Conservation (phyloP, 2,329 filamentous ascomycete genomes). For the Karstenula rhodostoma region DNA sequence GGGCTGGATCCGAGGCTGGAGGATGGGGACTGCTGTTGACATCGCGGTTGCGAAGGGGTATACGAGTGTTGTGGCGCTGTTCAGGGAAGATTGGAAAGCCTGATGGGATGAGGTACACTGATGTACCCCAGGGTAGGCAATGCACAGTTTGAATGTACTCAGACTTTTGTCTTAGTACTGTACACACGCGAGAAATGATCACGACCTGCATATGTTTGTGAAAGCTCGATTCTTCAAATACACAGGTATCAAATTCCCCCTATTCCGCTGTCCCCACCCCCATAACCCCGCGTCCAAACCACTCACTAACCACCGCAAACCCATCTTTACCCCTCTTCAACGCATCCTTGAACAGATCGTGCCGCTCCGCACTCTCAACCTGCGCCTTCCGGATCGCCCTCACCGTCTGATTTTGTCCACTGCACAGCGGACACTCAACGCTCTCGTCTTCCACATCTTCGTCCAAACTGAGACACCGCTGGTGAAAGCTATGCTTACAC, state of each 20-base stretch:
- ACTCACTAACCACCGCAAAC: conserved; percentile 91
- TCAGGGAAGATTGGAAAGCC: background rate
- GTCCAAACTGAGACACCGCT: conserved; percentile 78
- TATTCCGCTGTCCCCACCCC: conserved; percentile 51
- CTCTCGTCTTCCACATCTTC: conserved; percentile 68
- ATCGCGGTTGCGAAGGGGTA: background rate
- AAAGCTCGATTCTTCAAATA: no score
- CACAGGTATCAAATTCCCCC: no score
- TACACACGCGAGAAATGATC: no score
- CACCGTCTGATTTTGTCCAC: conserved; percentile 84
- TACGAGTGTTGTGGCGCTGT: background rate
- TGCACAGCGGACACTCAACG: conserved; percentile 86
- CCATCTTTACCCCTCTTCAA: conserved; percentile 79
- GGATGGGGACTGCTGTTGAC: background rate
- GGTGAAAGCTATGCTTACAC: conserved; percentile 97
- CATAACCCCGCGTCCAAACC: conserved; percentile 96
- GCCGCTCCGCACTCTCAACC: conserved; percentile 82
- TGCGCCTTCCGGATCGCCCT: conserved; percentile 86
- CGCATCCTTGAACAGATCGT: conserved; percentile 88
- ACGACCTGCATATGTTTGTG: no score
- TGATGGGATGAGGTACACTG: background rate
- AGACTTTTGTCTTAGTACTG: no score
- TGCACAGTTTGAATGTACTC: no score
- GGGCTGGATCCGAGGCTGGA: background rate
- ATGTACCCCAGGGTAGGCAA: no score